Conservation (phyloP, 2,329 filamentous ascomycete genomes). For the Nothophoma quercina region DNA sequence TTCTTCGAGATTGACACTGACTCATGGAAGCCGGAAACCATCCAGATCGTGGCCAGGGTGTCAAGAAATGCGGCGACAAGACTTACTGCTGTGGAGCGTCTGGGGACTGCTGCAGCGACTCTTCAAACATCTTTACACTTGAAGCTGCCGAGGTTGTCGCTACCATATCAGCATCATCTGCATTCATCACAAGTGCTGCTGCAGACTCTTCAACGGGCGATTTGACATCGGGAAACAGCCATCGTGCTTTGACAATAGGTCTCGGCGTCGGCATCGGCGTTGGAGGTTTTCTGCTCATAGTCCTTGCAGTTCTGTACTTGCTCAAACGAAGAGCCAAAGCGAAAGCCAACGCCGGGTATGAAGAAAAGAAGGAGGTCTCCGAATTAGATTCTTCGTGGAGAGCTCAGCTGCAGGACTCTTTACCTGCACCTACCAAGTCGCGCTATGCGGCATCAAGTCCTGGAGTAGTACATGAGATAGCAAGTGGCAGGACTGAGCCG, state of each 20-base stretch:
- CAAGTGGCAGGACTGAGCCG: not conserved
- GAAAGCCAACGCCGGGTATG: not conserved
- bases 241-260: conserved; percentile 23
- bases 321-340: conserved; percentile 4
- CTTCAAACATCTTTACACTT: conserved; percentile 24
- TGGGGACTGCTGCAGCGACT: conserved; percentile 30
- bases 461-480: conserved; percentile 8
- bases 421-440: conserved; percentile 1
- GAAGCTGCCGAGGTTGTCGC: conserved; percentile 20
- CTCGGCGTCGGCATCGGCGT: conserved; percentile 29
- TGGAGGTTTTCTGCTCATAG: conserved; percentile 20
- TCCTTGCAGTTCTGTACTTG: conserved; percentile 12
- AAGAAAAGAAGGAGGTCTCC: conserved; percentile 1
- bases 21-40: conserved; percentile 11
- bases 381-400: conserved; percentile 7
- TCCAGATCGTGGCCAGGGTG: conserved; percentile 24
- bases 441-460: not conserved
- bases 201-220: conserved; percentile 3
- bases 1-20: conserved; percentile 3
- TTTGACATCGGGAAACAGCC: not conserved
- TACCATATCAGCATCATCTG: conserved; percentile 24
- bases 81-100: conserved; percentile 27
- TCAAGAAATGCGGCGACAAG: conserved; percentile 25
- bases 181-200: conserved; percentile 10
- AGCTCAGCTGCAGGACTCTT: conserved; percentile 3